phyloP scores from a whole-genome alignment of 2,329 filamentous ascomycete genomes.

The Ophiostoma fasciatum region DNA sequence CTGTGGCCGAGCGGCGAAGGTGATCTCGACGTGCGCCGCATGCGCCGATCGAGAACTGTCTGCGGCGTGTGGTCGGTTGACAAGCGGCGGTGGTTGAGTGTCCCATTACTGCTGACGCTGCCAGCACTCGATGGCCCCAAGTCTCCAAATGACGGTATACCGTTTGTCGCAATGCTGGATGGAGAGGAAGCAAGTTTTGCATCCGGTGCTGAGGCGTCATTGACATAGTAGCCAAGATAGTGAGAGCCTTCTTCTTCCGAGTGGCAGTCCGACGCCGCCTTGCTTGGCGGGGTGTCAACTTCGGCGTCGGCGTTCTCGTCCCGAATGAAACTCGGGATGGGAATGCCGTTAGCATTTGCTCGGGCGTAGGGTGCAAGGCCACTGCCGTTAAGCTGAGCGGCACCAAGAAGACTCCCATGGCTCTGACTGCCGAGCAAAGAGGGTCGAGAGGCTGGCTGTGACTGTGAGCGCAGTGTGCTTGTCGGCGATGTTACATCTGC shows the following conservation, averaged over 20 bases:
- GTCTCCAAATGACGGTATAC: conserved; percentile 33
- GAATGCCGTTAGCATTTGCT: conserved; percentile 31
- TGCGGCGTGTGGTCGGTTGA: conserved; percentile 41
- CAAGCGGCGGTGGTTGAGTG: conserved; percentile 23
- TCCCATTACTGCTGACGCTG: background rate
- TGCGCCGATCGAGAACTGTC: conserved; percentile 36
- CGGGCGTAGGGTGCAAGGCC: conserved; percentile 21
- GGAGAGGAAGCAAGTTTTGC: background rate
- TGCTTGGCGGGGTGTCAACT: conserved; percentile 27
- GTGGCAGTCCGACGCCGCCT: conserved; percentile 24
- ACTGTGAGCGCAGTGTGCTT: conserved; percentile 48
- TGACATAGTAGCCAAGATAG: conserved; percentile 24
- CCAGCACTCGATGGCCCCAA: conserved; percentile 16
- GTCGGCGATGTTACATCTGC: conserved; percentile 34
- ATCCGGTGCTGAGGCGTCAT: conserved; percentile 15
- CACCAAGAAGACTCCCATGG: conserved; percentile 6
- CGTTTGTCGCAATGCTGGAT: conserved; percentile 19
- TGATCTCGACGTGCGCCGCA: conserved; percentile 38
- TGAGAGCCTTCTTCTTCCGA: conserved; percentile 31
- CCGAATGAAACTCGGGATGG: conserved; percentile 40
- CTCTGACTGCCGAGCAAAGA: conserved; percentile 20
- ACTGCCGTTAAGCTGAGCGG: conserved; percentile 15
- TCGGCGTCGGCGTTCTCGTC: conserved; percentile 34
- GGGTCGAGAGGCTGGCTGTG: conserved; percentile 44
- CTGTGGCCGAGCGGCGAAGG: conserved; percentile 39